Base-by-base conservation (phyloP, 148 eudicot genomes). In the Rhododendron mucronatum region DNA sequence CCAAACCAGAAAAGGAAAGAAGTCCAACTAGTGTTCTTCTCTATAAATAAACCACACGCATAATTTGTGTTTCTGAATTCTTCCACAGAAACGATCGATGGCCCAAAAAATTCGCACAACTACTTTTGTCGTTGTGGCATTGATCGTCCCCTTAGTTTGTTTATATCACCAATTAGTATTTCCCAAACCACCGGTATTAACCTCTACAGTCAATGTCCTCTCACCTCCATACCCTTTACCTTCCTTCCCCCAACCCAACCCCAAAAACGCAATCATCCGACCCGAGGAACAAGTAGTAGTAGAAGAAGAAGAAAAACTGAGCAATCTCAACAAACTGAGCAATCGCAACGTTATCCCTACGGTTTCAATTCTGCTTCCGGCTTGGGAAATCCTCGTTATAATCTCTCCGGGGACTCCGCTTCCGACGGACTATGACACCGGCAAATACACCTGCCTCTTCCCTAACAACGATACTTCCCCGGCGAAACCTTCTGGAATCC, bases 321-420 rank as follows among this genome's bases (percentile, higher is more conserved):
- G 57, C 76, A 45, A 55, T 0, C 3, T 21, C 82, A 88, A 6
- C 55, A 5, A 77, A 50, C 65, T 0, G 28, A 75, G 48, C 67
- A 55, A 55, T 44, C 53, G 7, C 37, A 35, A 44, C 1, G 45
- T 11, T 61, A 9, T 76, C 44, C 26, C 71, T 63, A 75, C 88
- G 61, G 75, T 84, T 30, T 86, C 96, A 5, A 44, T 94, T 82
- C 84, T 95, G 69, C 81, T 95, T 21, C 96, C 95, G 3, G 92
- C 87, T 35, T 94, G 97, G 94, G 91, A 91, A 73, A 89, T 92
- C 7, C 86, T 91, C 16, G 91, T 95, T 6, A 73, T 95, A 47
- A 85, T 86, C 21, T 82, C 90, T 3, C 88, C 91, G 20, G 92
- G 87, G 33, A 85, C 78, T 20, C 67, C 80, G 1, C 39, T 78